Base-by-base conservation (phyloP, 495 filamentous ascomycete species). In the Trichodelitschia bisporula region DNA sequence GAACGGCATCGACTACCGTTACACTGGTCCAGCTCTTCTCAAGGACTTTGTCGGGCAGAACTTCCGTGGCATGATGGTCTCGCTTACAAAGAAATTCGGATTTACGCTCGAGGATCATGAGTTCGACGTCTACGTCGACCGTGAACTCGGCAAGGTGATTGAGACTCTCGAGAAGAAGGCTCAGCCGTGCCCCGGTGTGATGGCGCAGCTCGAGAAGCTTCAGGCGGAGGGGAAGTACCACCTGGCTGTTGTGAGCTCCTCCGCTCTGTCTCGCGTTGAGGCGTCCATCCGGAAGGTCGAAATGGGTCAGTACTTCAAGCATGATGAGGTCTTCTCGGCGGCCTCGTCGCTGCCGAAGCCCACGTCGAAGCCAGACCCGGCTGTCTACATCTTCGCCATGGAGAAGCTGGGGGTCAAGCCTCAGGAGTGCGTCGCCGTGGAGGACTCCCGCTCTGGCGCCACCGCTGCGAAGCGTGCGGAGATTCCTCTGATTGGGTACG, bases 41-140 rank as follows among this genome's bases (percentile, higher is more conserved):
- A 51, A 59, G 37, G 78, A 90, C 54, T 93, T 91, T 45, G 83
- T 91, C 48, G 83, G 83, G 42, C 76, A 84, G 49, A 91, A 91
- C 62, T 93, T 93, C 64, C 80, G 82, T 40, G 77, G 79, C 47
- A 90, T 91, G 80, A 62, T 77, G 52, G 36, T 58, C 26, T 67
- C 64, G 36, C 64, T 91, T 32, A 69, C 77, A 53, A 55, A 65
- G 48, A 82, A 78, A 51, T 74, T 71, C 59, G 53, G 58, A 40
- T 82, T 90, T 52, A 53, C 59, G 20, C 58, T 91, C 53, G 40
- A 49, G 3, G 45, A 57, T 15, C 69, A 62, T 2, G 75, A 90
- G 45, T 50, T 84, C 14, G 69, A 86, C 44, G 47, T 40, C 11
- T 91, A 79, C 49, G 83, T 91, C 28, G 61, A 54, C 39, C 60